phyloP scores from a whole-genome alignment of 2,329 filamentous ascomycete genomes.

The Ophiostoma triangulosporum region DNA sequence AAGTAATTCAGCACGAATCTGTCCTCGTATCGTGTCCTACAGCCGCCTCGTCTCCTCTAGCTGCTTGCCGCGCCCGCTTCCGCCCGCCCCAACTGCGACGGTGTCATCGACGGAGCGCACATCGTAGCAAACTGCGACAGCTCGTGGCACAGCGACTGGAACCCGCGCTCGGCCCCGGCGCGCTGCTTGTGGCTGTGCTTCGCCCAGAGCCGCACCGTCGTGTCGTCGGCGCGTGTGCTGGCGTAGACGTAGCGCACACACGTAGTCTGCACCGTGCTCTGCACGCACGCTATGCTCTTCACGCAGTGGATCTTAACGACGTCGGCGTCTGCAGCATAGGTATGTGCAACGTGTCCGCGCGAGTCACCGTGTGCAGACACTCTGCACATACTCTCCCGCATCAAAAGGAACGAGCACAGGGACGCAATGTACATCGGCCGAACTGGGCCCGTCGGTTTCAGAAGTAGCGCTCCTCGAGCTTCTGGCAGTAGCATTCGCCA shows the following conservation, averaged over 20 bases:
- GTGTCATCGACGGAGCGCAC: constrained; percentile 33
- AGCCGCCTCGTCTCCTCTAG: too few species aligned
- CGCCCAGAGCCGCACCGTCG: constrained; percentile 74
- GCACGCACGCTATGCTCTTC: constrained; percentile 72
- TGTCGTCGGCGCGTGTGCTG: constrained; percentile 56
- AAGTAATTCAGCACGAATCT: too few species aligned
- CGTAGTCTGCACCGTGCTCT: constrained; percentile 72
- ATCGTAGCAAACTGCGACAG: constrained; percentile 89
- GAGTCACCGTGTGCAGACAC: too few species aligned
- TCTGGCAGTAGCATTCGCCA: too few species aligned
- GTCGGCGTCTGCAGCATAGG: constrained; percentile 59
- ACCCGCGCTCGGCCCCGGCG: constrained; percentile 75
- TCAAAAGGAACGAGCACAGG: too few species aligned
- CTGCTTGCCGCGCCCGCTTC: constrained; percentile 43
- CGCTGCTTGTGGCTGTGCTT: constrained; percentile 66
- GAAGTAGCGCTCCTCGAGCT: too few species aligned
- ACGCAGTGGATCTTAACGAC: constrained; percentile 85
- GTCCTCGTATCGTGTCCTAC: too few species aligned
- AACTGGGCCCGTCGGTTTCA: too few species aligned
- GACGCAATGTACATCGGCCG: too few species aligned
- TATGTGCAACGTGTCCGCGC: constrained; percentile 65
- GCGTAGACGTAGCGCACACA: constrained; percentile 87
- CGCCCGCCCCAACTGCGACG: constrained; percentile 27
- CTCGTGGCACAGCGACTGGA: constrained; percentile 73
- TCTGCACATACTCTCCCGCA: too few species aligned